Evolutionary conservation across 139 green algal genomes (phyloP), one percentile per base, ranked within the genome.

Genomic region (Asterochloris erici): DNA sequence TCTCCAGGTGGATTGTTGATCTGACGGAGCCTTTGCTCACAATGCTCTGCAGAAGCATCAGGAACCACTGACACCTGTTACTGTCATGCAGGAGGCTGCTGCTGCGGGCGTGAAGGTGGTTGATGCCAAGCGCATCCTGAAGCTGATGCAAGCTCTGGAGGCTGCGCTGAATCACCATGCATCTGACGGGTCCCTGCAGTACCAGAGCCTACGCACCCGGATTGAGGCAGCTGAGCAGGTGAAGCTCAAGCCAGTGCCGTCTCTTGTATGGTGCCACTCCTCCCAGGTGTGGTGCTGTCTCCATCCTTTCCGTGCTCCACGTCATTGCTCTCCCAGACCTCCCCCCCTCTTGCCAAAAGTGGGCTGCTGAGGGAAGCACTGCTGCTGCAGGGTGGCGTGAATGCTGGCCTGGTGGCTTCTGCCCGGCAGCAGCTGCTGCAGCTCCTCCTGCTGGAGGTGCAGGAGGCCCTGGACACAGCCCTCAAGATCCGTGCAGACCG

Each of bases 91-190:
- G 69, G 91, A 96, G 68, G 92, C 91, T 0, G 86, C 90, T 12
- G 85, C 91, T 13, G 84, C 88, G 16, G 93, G 93, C 0, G 90
- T 95, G 62, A 93, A 92, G 62, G 92, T 96, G 16, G 74, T 62
- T 14, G 83, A 90, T 60, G 86, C 88, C 23, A 79, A 81, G 21
- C 83, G 85, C 15, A 68, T 88, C 29, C 85, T 95, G 16, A 96
- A 96, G 88, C 82, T 96, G 27, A 90, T 95, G 91, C 90, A 94
- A 75, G 86, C 82, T 62, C 79, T 96, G 68, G 93, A 96, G 74
- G 79, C 86, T 11, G 91, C 88, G 19, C 76, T 93, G 74, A 68
- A 68, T 29, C 68, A 82, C 74, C 61, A 68, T 74, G 64, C 78
- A 27, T 21, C 79, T 0, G 87, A 86, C 47, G 88, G 84, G 0